phyloP scores from a whole-genome alignment of 495 filamentous ascomycete species.

The Tuber umbilicatum region DNA sequence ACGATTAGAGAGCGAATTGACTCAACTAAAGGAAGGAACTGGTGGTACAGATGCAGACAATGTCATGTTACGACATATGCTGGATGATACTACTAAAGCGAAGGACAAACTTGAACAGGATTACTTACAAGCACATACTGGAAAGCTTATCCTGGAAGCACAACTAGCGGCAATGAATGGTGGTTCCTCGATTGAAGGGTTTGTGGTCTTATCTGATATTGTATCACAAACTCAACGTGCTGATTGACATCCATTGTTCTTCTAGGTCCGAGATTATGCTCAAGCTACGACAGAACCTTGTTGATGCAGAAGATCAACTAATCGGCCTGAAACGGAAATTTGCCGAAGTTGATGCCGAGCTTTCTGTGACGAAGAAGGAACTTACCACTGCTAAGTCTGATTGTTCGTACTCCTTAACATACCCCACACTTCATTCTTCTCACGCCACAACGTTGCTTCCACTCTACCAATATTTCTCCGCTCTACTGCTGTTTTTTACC shows the following conservation, averaged over 20 bases:
- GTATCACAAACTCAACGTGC: slow-evolving; percentile 21
- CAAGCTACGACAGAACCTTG: slow-evolving; percentile 39
- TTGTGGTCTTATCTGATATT: slow-evolving; percentile 16
- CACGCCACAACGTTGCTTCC: background rate
- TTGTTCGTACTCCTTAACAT: slow-evolving; percentile 37
- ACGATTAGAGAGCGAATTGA: slow-evolving; percentile 36
- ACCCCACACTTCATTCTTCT: slow-evolving; percentile 6
- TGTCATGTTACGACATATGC: slow-evolving; percentile 37
- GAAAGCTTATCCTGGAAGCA: slow-evolving; percentile 42
- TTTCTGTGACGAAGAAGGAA: slow-evolving; percentile 36
- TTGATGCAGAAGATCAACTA: slow-evolving; percentile 38
- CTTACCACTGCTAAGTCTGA: slow-evolving; percentile 42
- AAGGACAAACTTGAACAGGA: slow-evolving; percentile 41
- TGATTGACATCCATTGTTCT: slow-evolving; percentile 30
- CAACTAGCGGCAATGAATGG: slow-evolving; percentile 39
- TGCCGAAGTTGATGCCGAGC: slow-evolving; percentile 39
- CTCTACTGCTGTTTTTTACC: background rate
- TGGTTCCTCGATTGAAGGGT: slow-evolving; percentile 41
- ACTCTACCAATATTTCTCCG: background rate
- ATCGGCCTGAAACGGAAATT: slow-evolving; percentile 32
- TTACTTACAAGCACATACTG: slow-evolving; percentile 40
- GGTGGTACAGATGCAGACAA: slow-evolving; percentile 36
- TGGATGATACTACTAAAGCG: slow-evolving; percentile 38
- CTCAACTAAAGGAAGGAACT: slow-evolving; percentile 32
- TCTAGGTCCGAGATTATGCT: slow-evolving; percentile 42